Percentiles rank a stretch among this genome's conserved stretches.
Evolutionary conservation across 805 yeast genomes (phyloP).

Genomic region (Yamadazyma scolyti): DNA sequence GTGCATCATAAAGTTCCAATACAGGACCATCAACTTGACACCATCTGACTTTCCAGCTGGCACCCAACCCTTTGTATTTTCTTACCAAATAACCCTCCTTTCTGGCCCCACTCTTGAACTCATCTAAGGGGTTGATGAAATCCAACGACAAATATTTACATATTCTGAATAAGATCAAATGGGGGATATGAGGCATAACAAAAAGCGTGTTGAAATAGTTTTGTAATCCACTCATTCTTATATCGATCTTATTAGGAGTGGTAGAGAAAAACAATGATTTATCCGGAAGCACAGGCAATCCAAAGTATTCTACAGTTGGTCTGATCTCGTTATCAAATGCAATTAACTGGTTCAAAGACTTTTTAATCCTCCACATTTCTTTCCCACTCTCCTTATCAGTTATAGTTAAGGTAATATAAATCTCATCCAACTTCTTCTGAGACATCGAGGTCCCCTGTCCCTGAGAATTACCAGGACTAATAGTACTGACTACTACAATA

Average conservation of each 20-base stretch:
- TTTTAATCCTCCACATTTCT: slow-evolving; percentile 73
- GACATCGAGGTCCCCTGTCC: slow-evolving; percentile 22
- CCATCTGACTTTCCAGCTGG: slow-evolving; percentile 66
- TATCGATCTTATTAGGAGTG: slow-evolving; percentile 63
- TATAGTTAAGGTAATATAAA: slow-evolving; percentile 58
- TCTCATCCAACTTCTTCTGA: slow-evolving; percentile 50
- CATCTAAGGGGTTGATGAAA: slow-evolving; percentile 57
- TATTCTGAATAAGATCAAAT: slow-evolving; percentile 45
- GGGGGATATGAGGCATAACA: slow-evolving; percentile 55
- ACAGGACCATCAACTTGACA: slow-evolving; percentile 61
- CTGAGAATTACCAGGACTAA: slow-evolving; percentile 11
- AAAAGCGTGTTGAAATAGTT: slow-evolving; percentile 58
- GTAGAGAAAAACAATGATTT: slow-evolving; percentile 51
- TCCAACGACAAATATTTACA: slow-evolving; percentile 68
- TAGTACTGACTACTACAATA: slow-evolving; percentile 44
- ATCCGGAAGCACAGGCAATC: slow-evolving; percentile 66
- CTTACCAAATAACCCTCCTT: slow-evolving; percentile 67
- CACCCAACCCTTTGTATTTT: slow-evolving; percentile 60
- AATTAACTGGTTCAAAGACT: slow-evolving; percentile 56
- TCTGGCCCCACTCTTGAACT: slow-evolving; percentile 47
- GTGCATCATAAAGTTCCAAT: slow-evolving; percentile 54
- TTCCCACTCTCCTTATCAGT: slow-evolving; percentile 57
- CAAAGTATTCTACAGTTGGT: slow-evolving; percentile 45
- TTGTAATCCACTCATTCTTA: slow-evolving; percentile 51
- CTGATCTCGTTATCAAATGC: slow-evolving; percentile 61